Conservation (phyloP, 1,284 basidiomycete genomes). For the Boletus smithii region DNA sequence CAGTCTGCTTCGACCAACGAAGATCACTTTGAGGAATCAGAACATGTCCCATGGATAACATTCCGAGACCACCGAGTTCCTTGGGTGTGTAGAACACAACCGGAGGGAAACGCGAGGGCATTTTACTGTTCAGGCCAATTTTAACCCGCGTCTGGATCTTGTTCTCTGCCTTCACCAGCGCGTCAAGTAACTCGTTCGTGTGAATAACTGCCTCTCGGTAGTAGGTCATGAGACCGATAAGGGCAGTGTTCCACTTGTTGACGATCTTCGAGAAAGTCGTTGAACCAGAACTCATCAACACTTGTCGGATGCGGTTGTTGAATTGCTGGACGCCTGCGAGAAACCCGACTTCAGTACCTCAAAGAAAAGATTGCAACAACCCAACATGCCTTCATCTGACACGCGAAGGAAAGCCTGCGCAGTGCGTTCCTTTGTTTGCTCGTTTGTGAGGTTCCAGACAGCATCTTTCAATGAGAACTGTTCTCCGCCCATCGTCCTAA, state of each 20-base stretch:
- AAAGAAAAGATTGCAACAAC: constrained; percentile 3
- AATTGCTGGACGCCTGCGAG: constrained; percentile 85
- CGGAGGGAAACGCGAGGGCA: constrained; percentile 98
- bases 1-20: constrained; percentile 98
- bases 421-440: constrained; percentile 95
- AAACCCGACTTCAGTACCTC: constrained; percentile 20
- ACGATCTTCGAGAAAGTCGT: constrained; percentile 99
- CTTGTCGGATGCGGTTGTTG: constrained; percentile 94
- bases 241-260: constrained; percentile 98
- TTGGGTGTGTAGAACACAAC: constrained; percentile 97
- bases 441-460: constrained; percentile 96
- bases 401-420: constrained; percentile 97
- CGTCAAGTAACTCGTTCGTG: constrained; percentile 92
- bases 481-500: constrained; percentile 91
- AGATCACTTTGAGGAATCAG: constrained; percentile 97
- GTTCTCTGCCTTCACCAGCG: constrained; percentile 95
- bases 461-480: constrained; percentile 96
- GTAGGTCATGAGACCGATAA: constrained; percentile 96
- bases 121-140: constrained; percentile 97
- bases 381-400: constrained; percentile 77
- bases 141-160: constrained; percentile 99
- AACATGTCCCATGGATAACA: constrained; percentile 99
- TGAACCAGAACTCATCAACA: constrained; percentile 98
- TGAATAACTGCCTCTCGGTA: constrained; percentile 99
- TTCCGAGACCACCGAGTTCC: constrained; percentile 96